phyloP scores from a whole-genome alignment of 345 rosid genomes.

The Stellera chamaejasme region DNA sequence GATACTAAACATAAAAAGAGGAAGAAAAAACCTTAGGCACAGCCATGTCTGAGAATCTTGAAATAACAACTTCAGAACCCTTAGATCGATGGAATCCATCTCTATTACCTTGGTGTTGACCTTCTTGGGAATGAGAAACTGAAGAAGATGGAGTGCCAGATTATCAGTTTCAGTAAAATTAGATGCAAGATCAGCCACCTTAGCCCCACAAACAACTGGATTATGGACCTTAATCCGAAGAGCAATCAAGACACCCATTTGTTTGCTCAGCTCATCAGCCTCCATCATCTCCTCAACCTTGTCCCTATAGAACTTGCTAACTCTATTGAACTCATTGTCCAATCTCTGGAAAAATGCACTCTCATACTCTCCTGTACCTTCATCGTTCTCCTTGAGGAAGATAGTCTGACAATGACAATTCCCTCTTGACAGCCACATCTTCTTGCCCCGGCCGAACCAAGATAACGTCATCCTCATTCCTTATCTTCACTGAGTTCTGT shows the following conservation, averaged over 20 bases:
- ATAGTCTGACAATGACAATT: conserved; percentile 28
- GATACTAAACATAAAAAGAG: conserved; percentile 10
- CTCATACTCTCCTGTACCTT: conserved; percentile 47
- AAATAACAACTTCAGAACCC: not conserved
- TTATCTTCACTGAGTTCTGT: conserved; percentile 19
- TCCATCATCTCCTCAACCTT: conserved; percentile 51
- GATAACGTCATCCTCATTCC: conserved; percentile 49
- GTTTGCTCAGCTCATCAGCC: conserved; percentile 65
- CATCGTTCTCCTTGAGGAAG: conserved; percentile 43
- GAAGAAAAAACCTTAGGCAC: not conserved
- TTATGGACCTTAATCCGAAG: conserved; percentile 55
- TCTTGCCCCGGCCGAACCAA: conserved; percentile 28
- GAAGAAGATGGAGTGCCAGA: conserved; percentile 6
- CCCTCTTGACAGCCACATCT: conserved; percentile 10
- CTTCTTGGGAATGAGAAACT: conserved; percentile 19
- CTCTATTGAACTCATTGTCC: conserved; percentile 69
- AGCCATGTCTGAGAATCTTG: not conserved
- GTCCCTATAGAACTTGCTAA: conserved; percentile 37
- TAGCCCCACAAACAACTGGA: conserved; percentile 22
- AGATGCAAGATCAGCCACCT: conserved; percentile 13
- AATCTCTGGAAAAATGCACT: conserved; percentile 46
- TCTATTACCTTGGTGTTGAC: conserved; percentile 16
- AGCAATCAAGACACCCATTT: conserved; percentile 72
- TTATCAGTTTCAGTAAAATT: conserved; percentile 5
- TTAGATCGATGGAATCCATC: not conserved